Evolutionary conservation across 805 yeast species (phyloP).

Genomic region (Pichia rugopelliculosa): DNA sequence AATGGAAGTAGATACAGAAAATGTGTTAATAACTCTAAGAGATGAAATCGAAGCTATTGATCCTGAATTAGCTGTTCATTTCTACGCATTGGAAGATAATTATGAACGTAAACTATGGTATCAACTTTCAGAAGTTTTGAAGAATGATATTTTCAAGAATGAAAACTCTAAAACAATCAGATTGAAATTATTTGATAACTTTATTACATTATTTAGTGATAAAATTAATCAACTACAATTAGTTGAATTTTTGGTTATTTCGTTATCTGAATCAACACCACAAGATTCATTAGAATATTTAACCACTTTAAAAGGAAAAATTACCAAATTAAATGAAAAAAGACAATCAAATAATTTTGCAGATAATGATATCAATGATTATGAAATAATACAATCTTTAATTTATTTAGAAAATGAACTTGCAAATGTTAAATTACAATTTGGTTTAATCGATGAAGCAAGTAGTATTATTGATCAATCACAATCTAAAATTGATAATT

Average conservation of each 20-base stretch:
- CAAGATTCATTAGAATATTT: slow-evolving; percentile 48
- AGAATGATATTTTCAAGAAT: slow-evolving; percentile 49
- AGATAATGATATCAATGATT: slow-evolving; percentile 26
- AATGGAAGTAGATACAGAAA: slow-evolving; percentile 33
- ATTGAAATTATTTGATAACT: slow-evolving; percentile 59
- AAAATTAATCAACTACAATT: slow-evolving; percentile 74
- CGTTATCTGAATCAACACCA: slow-evolving; percentile 36
- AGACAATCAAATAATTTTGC: slow-evolving; percentile 21
- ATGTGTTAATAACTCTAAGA: slow-evolving; percentile 53
- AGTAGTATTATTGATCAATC: slow-evolving; percentile 61
- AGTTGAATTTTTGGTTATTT: slow-evolving; percentile 61
- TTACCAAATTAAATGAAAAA: slow-evolving; percentile 34
- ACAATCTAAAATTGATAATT: slow-evolving; percentile 47
- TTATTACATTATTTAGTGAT: slow-evolving; percentile 57
- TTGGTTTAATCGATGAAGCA: slow-evolving; percentile 48
- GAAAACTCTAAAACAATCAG: slow-evolving; percentile 49
- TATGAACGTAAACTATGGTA: slow-evolving; percentile 93
- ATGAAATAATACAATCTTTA: slow-evolving; percentile 41
- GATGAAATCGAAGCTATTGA: slow-evolving; percentile 48
- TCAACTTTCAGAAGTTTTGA: slow-evolving; percentile 70
- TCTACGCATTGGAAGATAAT: slow-evolving; percentile 70
- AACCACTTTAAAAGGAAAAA: slow-evolving; percentile 34
- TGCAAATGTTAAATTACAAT: slow-evolving; percentile 59
- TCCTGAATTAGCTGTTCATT: slow-evolving; percentile 47
- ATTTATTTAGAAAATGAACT: slow-evolving; percentile 61